phyloP scores from a whole-genome alignment of 352 stramenopile species.

The Pythium plurisporium region DNA sequence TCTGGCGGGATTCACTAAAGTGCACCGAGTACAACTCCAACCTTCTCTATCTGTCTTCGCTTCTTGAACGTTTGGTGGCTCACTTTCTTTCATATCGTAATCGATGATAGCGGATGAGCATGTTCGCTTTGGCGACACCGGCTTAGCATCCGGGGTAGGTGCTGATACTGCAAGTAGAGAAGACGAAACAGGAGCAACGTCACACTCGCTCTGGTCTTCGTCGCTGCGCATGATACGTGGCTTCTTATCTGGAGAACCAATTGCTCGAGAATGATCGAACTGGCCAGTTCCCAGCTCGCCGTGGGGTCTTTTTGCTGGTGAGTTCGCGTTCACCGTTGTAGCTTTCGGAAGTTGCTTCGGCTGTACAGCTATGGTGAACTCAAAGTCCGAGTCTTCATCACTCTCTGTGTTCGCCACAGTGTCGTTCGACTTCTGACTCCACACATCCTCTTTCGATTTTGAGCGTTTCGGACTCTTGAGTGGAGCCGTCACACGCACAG shows the following conservation, averaged over 20 bases:
- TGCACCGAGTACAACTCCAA: conserved; percentile 79
- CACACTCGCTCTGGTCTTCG: too few species aligned
- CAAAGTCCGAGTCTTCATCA: conserved; percentile 15
- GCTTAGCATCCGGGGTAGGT: background rate
- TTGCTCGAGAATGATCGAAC: too few species aligned
- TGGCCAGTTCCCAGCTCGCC: too few species aligned
- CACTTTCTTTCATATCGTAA: conserved; percentile 46
- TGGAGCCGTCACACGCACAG: too few species aligned
- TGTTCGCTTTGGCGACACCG: background rate
- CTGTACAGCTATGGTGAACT: too few species aligned
- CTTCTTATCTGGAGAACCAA: conserved; percentile 19
- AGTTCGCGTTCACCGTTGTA: too few species aligned
- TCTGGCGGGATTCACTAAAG: conserved; percentile 57
- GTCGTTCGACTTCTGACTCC: conserved; percentile 33
- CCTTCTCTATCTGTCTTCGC: conserved; percentile 1
- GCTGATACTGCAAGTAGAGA: background rate
- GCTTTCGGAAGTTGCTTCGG: background rate
- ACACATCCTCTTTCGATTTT: conserved; percentile 29
- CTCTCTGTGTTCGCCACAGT: conserved; percentile 26
- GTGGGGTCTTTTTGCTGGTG: too few species aligned
- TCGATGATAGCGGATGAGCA: conserved; percentile 21
- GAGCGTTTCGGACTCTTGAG: background rate
- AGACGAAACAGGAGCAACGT: conserved; percentile 9
- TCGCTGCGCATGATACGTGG: too few species aligned
- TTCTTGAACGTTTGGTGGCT: conserved; percentile 18